These are phyloP conservation scores for Phaeosphaeria sp. DNA, from an alignment of 2,329 filamentous ascomycete genomes.

Conservation along the genomic window DNA sequence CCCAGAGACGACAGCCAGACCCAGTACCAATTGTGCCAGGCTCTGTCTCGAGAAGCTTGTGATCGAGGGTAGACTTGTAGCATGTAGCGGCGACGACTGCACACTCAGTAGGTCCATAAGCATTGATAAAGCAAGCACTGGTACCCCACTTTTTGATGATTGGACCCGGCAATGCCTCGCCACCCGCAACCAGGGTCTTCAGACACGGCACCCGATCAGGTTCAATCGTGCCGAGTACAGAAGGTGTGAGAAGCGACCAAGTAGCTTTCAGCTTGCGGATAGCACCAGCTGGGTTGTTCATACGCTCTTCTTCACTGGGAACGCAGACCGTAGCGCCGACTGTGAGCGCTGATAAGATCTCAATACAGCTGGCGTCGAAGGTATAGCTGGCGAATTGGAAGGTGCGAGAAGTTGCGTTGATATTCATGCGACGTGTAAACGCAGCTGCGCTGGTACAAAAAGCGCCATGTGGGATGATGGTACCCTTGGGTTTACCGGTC, in stretches of 20 bases:
- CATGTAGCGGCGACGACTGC: conserved; percentile 34
- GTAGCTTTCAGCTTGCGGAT: conserved; percentile 37
- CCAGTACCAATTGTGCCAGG: conserved; percentile 39
- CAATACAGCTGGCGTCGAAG: conserved; percentile 63
- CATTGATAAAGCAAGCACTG: conserved; percentile 53
- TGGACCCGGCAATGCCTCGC: conserved; percentile 50
- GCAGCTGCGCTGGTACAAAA: conserved; percentile 57
- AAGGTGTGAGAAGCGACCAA: conserved; percentile 41
- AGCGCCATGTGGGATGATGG: conserved; percentile 67
- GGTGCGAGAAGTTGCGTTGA: conserved; percentile 62
- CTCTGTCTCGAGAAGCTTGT: conserved; percentile 34
- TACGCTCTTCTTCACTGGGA: conserved; percentile 60
- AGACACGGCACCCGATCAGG: conserved; percentile 50
- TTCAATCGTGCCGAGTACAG: conserved; percentile 48
- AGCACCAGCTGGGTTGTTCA: conserved; percentile 59
- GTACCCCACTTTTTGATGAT: conserved; percentile 54
- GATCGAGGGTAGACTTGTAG: conserved; percentile 32
- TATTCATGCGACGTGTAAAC: conserved; percentile 46
- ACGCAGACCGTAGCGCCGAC: conserved; percentile 61
- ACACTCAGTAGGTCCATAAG: conserved; percentile 43
- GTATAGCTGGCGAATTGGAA: conserved; percentile 60
- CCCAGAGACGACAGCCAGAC: conserved; percentile 44
- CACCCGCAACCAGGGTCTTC: conserved; percentile 53
- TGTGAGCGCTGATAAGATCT: conserved; percentile 60
- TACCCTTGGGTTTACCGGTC: conserved; percentile 61